Base-by-base conservation (phyloP, 805 yeast genomes). In the Saturnispora hagleri region DNA sequence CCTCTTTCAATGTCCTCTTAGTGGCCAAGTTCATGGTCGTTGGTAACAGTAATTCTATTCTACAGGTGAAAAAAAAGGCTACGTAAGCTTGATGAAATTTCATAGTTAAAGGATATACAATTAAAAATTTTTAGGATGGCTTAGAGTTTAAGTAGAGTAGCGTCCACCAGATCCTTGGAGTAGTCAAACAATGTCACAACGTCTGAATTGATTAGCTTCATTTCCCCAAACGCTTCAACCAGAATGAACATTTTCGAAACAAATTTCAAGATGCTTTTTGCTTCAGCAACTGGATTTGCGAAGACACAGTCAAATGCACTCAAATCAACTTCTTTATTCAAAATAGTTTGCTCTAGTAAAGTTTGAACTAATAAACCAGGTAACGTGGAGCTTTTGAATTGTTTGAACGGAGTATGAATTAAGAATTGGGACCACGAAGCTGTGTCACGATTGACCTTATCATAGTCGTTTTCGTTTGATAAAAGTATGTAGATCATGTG, bases 381-480 rank as follows among this genome's bases (percentile, higher is more conserved):
- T 13, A 85, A 69, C 1, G 88, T 80, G 60, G 47, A 42, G 17
- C 18, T 75, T 83, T 53, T 86, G 83, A 33, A 79, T 64, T 42
- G 71, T 53, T 72, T 75, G 60, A 86, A 87, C 10, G 96, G 96
- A 48, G 84, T 60, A 53, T 76, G 73, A 12, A 68, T 59, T 2
- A 79, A 77, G 43, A 89, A 65, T 7, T 68, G 55, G 46, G 73
- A 68, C 96, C 96, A 89, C 2, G 77, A 75, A 17, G 61, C 55
- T 56, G 74, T 77, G 4, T 69, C 62, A 51, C 70, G 56, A 27
- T 55, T 55, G 9, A 73, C 60, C 61, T 87, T 81, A 50, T 82
- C 73, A 7, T 57, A 53, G 46, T 78, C 81, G 58, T 81, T 85
- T 50, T 77, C 78, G 31, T 80, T 78, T 56, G 57, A 41, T 10